These are phyloP conservation scores for Colletotrichum eleusines DNA, from an alignment of 2,329 filamentous ascomycete species.

Conservation along the genomic window DNA sequence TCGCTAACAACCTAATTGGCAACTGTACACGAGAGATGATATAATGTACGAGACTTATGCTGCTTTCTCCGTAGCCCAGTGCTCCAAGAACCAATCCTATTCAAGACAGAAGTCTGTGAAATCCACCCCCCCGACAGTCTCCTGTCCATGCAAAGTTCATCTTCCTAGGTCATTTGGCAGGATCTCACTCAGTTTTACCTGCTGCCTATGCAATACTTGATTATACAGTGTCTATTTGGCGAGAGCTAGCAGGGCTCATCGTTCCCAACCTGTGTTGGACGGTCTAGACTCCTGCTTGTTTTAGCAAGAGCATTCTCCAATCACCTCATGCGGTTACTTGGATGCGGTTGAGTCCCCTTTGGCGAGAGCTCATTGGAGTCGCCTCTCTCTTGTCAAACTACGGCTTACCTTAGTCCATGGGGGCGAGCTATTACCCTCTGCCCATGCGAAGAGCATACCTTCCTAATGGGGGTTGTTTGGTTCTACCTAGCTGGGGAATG, in stretches of 20 bases:
- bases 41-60: background rate
- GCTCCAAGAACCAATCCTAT: background rate
- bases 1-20: background rate
- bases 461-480: background rate
- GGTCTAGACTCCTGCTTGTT: background rate
- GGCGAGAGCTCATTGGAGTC: background rate
- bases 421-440: background rate
- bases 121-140: too few species aligned
- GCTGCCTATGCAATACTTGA: background rate
- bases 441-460: background rate
- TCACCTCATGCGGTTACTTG: background rate
- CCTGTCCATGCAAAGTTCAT: background rate
- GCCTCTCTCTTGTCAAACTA: background rate
- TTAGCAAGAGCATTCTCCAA: background rate
- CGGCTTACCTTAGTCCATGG: background rate
- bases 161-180: background rate
- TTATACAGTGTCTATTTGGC: background rate
- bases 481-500: too few species aligned
- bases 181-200: background rate
- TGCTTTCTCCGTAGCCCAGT: background rate
- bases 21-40: background rate
- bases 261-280: background rate
- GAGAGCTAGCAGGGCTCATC: background rate
- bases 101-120: background rate
- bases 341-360: background rate